Conservation (phyloP, 768 basidiomycete species). For the Tricholoma flavovirens region DNA sequence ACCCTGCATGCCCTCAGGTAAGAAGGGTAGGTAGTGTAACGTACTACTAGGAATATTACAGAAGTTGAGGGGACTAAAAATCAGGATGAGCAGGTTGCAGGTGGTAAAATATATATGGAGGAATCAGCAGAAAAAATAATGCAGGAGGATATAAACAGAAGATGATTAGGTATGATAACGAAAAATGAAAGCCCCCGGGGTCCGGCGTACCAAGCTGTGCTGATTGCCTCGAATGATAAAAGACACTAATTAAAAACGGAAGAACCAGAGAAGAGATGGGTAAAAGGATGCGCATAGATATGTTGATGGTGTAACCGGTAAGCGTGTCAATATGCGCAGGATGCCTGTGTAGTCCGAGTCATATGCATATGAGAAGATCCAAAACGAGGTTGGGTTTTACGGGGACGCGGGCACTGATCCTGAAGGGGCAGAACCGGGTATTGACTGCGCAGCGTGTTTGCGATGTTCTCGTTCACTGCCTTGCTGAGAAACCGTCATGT, state of each 20-base stretch:
- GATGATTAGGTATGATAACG: slow-evolving; percentile 18
- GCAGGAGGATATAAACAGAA: slow-evolving; percentile 20
- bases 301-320: slow-evolving; percentile 8
- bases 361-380: slow-evolving; percentile 20
- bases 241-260: slow-evolving; percentile 7
- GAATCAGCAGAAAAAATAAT: slow-evolving; percentile 19
- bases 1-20: slow-evolving; percentile 15
- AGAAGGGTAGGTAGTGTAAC: slow-evolving; percentile 18
- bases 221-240: slow-evolving; percentile 15
- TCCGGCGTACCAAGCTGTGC: slow-evolving; percentile 20
- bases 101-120: slow-evolving; percentile 15
- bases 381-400: slow-evolving; percentile 15
- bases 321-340: slow-evolving; percentile 15
- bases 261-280: slow-evolving; percentile 7
- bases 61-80: slow-evolving; percentile 10
- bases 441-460: slow-evolving; percentile 26
- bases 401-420: slow-evolving; percentile 27
- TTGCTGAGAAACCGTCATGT: slow-evolving; percentile 80
- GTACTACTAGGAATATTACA: slow-evolving; percentile 29
- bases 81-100: slow-evolving; percentile 4
- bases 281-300: slow-evolving; percentile 17
- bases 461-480: slow-evolving; percentile 66
- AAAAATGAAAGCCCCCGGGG: slow-evolving; percentile 20
- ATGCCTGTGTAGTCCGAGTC: slow-evolving; percentile 20
- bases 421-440: slow-evolving; percentile 15